Evolutionary conservation across 371 early-diverging fungal species (phyloP).

Genomic region (Capniomyces stellatus): DNA sequence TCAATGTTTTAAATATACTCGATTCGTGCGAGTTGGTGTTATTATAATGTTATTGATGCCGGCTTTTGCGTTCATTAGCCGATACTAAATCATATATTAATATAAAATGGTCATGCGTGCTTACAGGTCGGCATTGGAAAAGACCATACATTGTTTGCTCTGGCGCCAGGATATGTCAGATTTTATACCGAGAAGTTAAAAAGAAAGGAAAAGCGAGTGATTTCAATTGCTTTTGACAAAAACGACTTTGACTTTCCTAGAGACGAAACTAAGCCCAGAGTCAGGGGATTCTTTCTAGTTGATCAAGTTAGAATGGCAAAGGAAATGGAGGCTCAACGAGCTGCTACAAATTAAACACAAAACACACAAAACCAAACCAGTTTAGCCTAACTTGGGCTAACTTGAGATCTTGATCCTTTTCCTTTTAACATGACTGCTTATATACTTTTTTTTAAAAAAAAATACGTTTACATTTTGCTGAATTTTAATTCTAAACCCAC

Average conservation of each 20-base stretch:
- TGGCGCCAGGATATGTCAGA: slow-evolving; percentile 65
- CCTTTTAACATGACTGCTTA: too few species aligned
- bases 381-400: too few species aligned
- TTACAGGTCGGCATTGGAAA: slow-evolving; percentile 64
- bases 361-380: too few species aligned
- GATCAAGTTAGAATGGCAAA: slow-evolving; percentile 31
- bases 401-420: too few species aligned
- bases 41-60: not conserved
- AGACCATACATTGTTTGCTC: slow-evolving; percentile 80
- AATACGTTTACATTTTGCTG: too few species aligned
- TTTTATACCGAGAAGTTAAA: slow-evolving; percentile 47
- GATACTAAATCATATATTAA: not conserved
- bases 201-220: slow-evolving; percentile 49
- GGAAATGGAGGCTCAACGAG: slow-evolving; percentile 8
- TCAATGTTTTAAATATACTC: not conserved
- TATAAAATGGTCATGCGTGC: not conserved
- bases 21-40: not conserved
- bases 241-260: slow-evolving; percentile 42
- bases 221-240: slow-evolving; percentile 54
- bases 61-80: not conserved
- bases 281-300: slow-evolving; percentile 50
- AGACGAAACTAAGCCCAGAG: slow-evolving; percentile 40
- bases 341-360: too few species aligned
- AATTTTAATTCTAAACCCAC: too few species aligned
- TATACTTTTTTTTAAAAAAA: too few species aligned